Conservation (phyloP, 2,329 filamentous ascomycete species). For the Ascochyta viciae-villosae region DNA sequence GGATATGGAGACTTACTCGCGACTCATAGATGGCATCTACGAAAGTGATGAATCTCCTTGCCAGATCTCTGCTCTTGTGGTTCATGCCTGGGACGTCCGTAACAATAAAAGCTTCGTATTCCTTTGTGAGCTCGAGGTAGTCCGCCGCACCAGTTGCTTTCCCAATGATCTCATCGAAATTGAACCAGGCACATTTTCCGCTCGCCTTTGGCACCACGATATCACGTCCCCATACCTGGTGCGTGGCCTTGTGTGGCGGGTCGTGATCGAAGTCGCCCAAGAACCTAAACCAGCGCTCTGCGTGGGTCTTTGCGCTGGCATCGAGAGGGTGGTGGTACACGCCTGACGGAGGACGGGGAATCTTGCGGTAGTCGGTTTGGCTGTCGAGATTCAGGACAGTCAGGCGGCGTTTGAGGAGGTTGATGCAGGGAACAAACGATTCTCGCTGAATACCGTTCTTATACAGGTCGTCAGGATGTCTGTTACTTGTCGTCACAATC, state of each 20-base stretch:
- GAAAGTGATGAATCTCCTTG: constrained; percentile 94
- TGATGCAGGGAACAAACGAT: constrained; percentile 94
- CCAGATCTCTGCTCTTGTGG: constrained; percentile 82
- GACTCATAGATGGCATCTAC: constrained; percentile 94
- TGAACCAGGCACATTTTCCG: constrained; percentile 87
- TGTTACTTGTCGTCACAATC: constrained; percentile 92
- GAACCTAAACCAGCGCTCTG: constrained; percentile 94
- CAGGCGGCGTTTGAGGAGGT: constrained; percentile 82
- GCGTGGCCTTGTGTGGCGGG: constrained; percentile 77
- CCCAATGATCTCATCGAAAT: constrained; percentile 90
- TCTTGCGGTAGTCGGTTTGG: constrained; percentile 95
- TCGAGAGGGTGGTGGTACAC: constrained; percentile 94
- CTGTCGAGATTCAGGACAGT: constrained; percentile 95
- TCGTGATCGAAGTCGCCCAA: constrained; percentile 81
- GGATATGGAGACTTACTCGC: constrained; percentile 52
- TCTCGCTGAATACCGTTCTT: constrained; percentile 97
- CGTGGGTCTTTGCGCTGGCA: constrained; percentile 76
- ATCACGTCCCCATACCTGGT: constrained; percentile 90
- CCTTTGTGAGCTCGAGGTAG: constrained; percentile 88
- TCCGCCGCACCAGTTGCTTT: constrained; percentile 90
- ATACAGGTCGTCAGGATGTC: constrained; percentile 96
- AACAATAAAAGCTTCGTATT: constrained; percentile 91
- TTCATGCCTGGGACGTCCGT: constrained; percentile 94
- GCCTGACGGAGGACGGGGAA: constrained; percentile 87
- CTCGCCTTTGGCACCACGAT: constrained; percentile 88